phyloP scores from a whole-genome alignment of 2,329 filamentous ascomycete genomes.

The Colletotrichum sp. region DNA sequence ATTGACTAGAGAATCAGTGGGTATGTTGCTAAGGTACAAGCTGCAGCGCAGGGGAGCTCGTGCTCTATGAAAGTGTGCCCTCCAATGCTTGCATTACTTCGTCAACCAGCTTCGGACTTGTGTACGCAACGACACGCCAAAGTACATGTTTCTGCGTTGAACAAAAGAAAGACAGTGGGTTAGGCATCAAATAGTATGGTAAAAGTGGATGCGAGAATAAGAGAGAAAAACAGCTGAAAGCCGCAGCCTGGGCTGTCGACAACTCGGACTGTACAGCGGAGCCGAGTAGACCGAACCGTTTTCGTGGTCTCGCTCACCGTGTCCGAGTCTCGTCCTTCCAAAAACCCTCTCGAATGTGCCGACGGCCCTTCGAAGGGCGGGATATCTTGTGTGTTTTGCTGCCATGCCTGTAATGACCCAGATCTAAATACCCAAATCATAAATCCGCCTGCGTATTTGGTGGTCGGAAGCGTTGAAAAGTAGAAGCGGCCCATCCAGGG shows the following conservation, averaged over 20 bases:
- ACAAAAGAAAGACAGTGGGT: constrained; percentile 11
- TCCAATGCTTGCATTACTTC: constrained; percentile 5
- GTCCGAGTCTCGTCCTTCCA: not conserved
- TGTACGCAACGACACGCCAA: not conserved
- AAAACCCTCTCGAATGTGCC: not conserved
- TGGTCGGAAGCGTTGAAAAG: constrained; percentile 18
- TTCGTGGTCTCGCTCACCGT: not conserved
- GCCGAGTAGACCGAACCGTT: not conserved
- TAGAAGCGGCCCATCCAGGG: constrained; percentile 18
- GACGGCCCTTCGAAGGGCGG: not conserved
- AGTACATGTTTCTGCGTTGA: not conserved
- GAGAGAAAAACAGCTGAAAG: not conserved
- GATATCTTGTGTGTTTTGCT: constrained; percentile 20
- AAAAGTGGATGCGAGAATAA: constrained; percentile 10
- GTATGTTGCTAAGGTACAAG: constrained; percentile 18
- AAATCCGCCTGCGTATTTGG: constrained; percentile 1
- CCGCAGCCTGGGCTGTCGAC: not conserved
- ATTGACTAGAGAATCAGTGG: not conserved
- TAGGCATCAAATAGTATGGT: constrained; percentile 7
- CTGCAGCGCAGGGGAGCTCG: not conserved
- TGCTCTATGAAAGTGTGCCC: not conserved
- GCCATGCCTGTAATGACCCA: constrained; percentile 12
- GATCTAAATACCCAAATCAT: constrained; percentile 21
- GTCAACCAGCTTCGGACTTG: not conserved
- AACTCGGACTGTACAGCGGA: not conserved